Evolutionary conservation across 164 flowering plant species (phyloP).

Genomic region (Vitis rotundifolia): DNA sequence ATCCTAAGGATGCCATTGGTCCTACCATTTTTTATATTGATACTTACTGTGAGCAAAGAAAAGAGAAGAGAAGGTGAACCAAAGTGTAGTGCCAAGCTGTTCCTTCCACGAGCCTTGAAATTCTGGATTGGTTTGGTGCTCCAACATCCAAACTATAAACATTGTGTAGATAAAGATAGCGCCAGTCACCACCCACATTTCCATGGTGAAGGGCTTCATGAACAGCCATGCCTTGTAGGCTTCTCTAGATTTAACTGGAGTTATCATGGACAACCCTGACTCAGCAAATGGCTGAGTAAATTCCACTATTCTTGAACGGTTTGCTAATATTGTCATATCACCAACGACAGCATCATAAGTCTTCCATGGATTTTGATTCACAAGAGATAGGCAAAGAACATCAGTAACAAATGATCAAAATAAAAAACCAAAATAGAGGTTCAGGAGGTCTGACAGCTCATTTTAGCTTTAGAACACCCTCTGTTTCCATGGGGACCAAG

Average conservation of each 20-base stretch:
- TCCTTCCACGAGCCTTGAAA: conserved; percentile 41
- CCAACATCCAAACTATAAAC: conserved; percentile 49
- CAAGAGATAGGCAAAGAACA: conserved; percentile 1
- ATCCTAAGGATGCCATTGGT: background rate
- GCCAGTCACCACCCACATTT: conserved; percentile 50
- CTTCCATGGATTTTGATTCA: conserved; percentile 20
- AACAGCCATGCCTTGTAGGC: conserved; percentile 33
- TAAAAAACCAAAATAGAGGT: background rate
- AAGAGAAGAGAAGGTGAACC: conserved; percentile 58
- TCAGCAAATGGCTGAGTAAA: conserved; percentile 52
- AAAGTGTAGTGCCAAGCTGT: conserved; percentile 49
- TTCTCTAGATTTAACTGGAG: conserved; percentile 27
- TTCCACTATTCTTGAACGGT: conserved; percentile 39
- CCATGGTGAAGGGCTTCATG: conserved; percentile 47
- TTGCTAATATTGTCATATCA: conserved; percentile 46
- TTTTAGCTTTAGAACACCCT: background rate
- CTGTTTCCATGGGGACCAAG: too few relatives aligned
- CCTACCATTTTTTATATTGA: background rate
- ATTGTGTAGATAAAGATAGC: conserved; percentile 38
- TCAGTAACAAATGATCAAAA: background rate
- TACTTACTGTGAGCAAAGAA: conserved; percentile 69
- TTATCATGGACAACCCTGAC: conserved; percentile 48
- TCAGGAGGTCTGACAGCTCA: background rate
- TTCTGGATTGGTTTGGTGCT: conserved; percentile 40
- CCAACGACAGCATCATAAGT: conserved; percentile 46